Percentiles rank a stretch among this genome's conserved stretches.
These are phyloP conservation scores for Moricandia arvensis DNA, from an alignment of 345 rosid genomes.

Conservation along the genomic window DNA sequence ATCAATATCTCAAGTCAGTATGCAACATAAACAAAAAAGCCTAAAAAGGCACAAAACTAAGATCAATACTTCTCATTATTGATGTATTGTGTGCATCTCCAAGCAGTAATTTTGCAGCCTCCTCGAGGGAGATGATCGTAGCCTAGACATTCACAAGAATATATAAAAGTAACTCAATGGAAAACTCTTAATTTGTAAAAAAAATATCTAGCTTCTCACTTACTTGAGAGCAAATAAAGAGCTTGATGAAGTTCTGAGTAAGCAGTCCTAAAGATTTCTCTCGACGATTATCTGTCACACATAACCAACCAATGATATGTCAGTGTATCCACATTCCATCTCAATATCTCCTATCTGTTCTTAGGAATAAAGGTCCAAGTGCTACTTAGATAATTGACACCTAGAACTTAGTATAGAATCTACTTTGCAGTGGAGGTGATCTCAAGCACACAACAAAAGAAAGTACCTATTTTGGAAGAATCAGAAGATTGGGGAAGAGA, in stretches of 20 bases:
- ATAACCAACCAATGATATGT: conserved; percentile 14
- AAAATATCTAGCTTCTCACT: conserved; percentile 29
- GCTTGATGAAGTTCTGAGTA: conserved; percentile 86
- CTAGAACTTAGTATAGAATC: background rate
- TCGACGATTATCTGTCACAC: conserved; percentile 61
- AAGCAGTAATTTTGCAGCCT: conserved; percentile 70
- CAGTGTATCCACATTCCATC: background rate
- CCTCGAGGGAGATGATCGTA: conserved; percentile 72
- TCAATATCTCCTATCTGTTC: background rate
- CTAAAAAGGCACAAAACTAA: background rate
- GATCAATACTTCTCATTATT: conserved; percentile 65
- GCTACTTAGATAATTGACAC: background rate
- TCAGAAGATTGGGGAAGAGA: conserved; percentile 47
- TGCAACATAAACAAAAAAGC: background rate
- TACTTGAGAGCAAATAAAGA: conserved; percentile 75
- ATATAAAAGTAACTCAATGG: conserved; percentile 1
- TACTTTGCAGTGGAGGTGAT: background rate
- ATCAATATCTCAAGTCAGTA: background rate
- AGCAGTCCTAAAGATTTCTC: conserved; percentile 88
- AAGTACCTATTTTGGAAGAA: conserved; percentile 24
- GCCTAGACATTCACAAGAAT: conserved; percentile 40
- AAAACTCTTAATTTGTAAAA: background rate
- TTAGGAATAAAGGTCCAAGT: background rate
- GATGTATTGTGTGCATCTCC: conserved; percentile 75
- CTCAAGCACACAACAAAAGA: background rate